Evolutionary conservation across 345 rosid genomes (phyloP).

Genomic region (Sonneratia caseolaris): DNA sequence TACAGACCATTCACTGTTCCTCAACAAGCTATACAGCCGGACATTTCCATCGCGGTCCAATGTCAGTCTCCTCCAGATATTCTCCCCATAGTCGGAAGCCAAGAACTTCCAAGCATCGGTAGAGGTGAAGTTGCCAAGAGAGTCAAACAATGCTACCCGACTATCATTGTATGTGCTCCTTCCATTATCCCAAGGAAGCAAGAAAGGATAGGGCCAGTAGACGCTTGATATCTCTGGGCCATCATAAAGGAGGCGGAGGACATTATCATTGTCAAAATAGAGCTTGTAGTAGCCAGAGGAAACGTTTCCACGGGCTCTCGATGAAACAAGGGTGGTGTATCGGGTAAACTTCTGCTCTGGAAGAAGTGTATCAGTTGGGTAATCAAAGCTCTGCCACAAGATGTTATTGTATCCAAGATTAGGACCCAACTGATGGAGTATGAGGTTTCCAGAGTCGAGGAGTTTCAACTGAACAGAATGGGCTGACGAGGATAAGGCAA

Average conservation of each 20-base stretch:
- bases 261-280: slow-evolving; percentile 20
- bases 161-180: slow-evolving; percentile 20
- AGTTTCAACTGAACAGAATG: slow-evolving; percentile 8
- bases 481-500: neutral
- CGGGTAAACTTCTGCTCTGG: slow-evolving; percentile 18
- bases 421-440: neutral
- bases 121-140: slow-evolving; percentile 16
- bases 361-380: slow-evolving; percentile 29
- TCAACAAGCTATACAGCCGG: slow-evolving; percentile 14
- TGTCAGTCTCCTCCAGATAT: slow-evolving; percentile 15
- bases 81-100: slow-evolving; percentile 19
- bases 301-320: slow-evolving; percentile 6
- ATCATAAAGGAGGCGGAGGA: slow-evolving; percentile 14
- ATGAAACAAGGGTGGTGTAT: slow-evolving; percentile 13
- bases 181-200: slow-evolving; percentile 8
- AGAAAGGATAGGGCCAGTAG: slow-evolving; percentile 22
- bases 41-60: slow-evolving; percentile 29
- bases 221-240: slow-evolving; percentile 17
- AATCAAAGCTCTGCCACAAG: slow-evolving; percentile 31
- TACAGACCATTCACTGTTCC: slow-evolving; percentile 11
- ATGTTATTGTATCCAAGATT: neutral
- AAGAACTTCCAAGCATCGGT: slow-evolving; percentile 9
- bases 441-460: slow-evolving; percentile 25
- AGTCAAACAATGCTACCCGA: slow-evolving; percentile 15
- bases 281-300: slow-evolving; percentile 23